A percentile compares a stretch with the other conserved stretches of the same genome.
Conservation (phyloP, 73 alveolate species). For the Durusdinium trenchii region DNA sequence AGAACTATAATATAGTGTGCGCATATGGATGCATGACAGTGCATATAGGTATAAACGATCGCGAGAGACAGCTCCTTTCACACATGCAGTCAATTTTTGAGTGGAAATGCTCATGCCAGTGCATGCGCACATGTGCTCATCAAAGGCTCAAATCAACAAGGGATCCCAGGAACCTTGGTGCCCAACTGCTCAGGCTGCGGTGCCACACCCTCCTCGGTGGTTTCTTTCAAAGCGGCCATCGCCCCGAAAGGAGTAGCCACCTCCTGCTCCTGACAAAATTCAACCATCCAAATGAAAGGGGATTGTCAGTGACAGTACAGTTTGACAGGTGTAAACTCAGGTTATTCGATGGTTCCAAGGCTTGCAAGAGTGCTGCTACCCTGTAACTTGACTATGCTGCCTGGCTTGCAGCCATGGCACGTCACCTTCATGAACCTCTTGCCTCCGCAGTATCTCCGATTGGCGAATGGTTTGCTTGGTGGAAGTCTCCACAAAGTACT, state of each 20-base stretch:
- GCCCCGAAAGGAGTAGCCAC: neutral
- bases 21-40: too few relatives aligned
- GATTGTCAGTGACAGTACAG: too few relatives aligned
- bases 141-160: neutral
- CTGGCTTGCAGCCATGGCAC: neutral
- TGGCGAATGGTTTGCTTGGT: constrained; percentile 8
- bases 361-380: too few relatives aligned
- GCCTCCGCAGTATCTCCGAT: neutral
- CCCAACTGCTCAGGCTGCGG: constrained; percentile 60
- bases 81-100: too few relatives aligned
- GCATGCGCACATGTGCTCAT: neutral
- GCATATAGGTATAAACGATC: neutral
- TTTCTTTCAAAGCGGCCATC: neutral
- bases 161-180: neutral
- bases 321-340: too few relatives aligned
- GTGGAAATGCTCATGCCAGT: too few relatives aligned
- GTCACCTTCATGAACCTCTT: neutral
- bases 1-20: too few relatives aligned
- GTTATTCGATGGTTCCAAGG: too few relatives aligned
- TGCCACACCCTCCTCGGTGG: neutral
- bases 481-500: constrained; percentile 27
- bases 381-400: neutral
- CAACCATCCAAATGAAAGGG: too few relatives aligned
- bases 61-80: neutral
- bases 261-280: neutral